phyloP scores from a whole-genome alignment of 148 eudicot species.

The Beta vulgaris region DNA sequence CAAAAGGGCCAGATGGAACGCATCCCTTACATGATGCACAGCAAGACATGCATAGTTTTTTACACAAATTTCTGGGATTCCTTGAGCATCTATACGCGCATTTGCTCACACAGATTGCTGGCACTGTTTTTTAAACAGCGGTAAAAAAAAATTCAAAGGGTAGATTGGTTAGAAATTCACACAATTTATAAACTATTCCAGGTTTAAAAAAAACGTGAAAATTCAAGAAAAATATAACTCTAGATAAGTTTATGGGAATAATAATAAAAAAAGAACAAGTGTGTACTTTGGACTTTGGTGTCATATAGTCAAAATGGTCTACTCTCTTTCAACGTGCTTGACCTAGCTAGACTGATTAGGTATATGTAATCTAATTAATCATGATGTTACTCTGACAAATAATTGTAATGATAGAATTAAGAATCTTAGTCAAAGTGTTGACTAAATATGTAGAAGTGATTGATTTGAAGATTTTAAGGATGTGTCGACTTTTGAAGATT shows the following conservation, averaged over 20 bases:
- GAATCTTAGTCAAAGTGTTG: not conserved
- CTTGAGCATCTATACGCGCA: conserved; percentile 26
- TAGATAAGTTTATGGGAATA: too few relatives aligned
- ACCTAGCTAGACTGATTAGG: not conserved
- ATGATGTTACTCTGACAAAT: too few relatives aligned
- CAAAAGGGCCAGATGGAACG: conserved; percentile 27
- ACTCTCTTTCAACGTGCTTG: not conserved
- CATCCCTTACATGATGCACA: conserved; percentile 26
- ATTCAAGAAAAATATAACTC: too few relatives aligned
- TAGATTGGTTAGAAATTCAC: too few relatives aligned
- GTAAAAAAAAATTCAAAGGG: not conserved
- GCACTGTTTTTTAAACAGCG: too few relatives aligned
- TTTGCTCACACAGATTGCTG: conserved; percentile 17
- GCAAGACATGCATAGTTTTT: conserved; percentile 25
- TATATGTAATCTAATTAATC: too few relatives aligned
- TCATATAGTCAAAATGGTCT: not conserved
- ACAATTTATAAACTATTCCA: too few relatives aligned
- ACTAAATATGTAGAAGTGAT: not conserved
- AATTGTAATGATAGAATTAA: too few relatives aligned
- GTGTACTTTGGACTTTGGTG: not conserved
- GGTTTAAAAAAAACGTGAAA: too few relatives aligned
- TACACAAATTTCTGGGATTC: conserved; percentile 28
- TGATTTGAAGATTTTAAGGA: too few relatives aligned
- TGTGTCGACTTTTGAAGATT: too few relatives aligned
- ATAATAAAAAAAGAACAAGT: too few relatives aligned